These are phyloP conservation scores for Cardiospermum halicacabum DNA, from an alignment of 345 rosid genomes.

Conservation along the genomic window DNA sequence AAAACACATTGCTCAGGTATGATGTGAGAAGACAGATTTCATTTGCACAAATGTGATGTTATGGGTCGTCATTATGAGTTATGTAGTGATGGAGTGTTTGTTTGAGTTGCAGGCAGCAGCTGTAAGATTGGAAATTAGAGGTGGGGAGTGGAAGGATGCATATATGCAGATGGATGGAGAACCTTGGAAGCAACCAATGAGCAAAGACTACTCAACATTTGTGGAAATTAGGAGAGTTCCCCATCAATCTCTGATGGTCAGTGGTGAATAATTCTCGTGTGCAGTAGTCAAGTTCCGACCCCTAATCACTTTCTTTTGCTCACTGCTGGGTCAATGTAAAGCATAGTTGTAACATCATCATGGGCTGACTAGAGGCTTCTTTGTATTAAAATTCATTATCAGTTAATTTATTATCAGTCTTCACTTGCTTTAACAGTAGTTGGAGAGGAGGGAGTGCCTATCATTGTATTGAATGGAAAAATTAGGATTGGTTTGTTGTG, in stretches of 20 bases:
- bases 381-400: slow-evolving; percentile 7
- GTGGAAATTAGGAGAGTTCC: slow-evolving; percentile 83
- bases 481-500: background rate
- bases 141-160: slow-evolving; percentile 83
- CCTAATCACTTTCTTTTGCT: background rate
- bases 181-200: slow-evolving; percentile 90
- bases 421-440: background rate
- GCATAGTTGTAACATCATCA: background rate
- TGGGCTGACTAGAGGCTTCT: background rate
- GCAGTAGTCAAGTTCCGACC: background rate
- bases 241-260: slow-evolving; percentile 59
- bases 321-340: background rate
- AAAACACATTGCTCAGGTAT: slow-evolving; percentile 96
- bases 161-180: slow-evolving; percentile 99
- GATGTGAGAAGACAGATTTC: background rate
- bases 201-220: slow-evolving; percentile 62
- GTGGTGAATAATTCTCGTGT: slow-evolving; percentile 37
- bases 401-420: background rate
- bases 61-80: background rate
- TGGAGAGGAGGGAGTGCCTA: background rate
- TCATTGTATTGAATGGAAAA: background rate
- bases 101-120: slow-evolving; percentile 64
- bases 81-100: background rate
- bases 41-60: background rate
- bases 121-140: slow-evolving; percentile 76